Evolutionary conservation across 371 early-diverging fungal species (phyloP).

Genomic region (Ordospora pajunii): DNA sequence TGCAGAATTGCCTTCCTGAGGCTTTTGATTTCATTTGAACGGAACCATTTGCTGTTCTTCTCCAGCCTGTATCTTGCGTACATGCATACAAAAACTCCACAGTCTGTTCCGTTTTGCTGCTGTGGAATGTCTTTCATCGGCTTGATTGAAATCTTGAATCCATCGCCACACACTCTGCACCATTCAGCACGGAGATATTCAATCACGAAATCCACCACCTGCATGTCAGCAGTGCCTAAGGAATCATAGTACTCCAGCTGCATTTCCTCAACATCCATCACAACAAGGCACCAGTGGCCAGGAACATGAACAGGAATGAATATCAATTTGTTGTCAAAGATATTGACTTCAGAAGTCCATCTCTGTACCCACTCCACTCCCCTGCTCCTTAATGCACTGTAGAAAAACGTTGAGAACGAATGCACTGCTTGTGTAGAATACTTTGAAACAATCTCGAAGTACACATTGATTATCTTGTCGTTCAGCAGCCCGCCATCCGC

Average conservation of each 20-base stretch:
- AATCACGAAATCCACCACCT: conserved; percentile 61
- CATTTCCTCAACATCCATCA: conserved; percentile 68
- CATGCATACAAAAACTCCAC: conserved; percentile 84
- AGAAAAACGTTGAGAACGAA: conserved; percentile 39
- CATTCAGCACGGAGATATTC: conserved; percentile 67
- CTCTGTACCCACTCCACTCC: conserved; percentile 6
- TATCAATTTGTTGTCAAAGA: conserved; percentile 70
- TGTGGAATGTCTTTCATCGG: conserved; percentile 64
- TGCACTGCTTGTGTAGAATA: background rate
- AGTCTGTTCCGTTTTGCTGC: conserved; percentile 80
- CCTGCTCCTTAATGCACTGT: conserved; percentile 1
- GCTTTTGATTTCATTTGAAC: background rate
- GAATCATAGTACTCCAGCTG: conserved; percentile 74
- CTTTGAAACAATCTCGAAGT: conserved; percentile 34
- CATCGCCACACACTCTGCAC: conserved; percentile 54
- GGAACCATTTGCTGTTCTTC: background rate
- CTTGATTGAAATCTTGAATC: background rate
- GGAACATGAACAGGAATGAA: conserved; percentile 76
- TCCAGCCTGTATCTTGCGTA: conserved; percentile 67
- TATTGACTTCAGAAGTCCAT: conserved; percentile 60
- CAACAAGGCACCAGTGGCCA: conserved; percentile 74
- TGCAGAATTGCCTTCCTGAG: background rate
- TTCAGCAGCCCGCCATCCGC: conserved; percentile 36
- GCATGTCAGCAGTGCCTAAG: conserved; percentile 65
- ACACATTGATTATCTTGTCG: conserved; percentile 53